Conservation (phyloP, 495 filamentous ascomycete species). For the Neurospora sp. region DNA sequence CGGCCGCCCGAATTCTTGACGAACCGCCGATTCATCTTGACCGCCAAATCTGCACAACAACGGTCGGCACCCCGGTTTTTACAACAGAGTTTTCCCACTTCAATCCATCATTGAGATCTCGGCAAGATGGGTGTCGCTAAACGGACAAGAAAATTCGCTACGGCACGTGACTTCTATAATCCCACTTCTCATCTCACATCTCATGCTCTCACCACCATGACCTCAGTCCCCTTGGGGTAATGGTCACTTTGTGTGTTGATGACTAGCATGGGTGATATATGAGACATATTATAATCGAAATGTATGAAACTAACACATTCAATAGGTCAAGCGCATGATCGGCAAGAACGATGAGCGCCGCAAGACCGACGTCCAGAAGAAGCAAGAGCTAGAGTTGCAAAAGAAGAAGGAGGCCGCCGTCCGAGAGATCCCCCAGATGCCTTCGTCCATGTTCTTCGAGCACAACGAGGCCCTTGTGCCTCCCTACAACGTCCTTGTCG, state of each 20-base stretch:
- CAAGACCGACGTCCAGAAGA: constrained; percentile 48
- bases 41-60: not conserved
- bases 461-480: constrained; percentile 86
- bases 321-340: constrained; percentile 51
- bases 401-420: constrained; percentile 49
- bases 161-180: constrained; percentile 14
- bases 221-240: not conserved
- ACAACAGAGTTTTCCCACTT: not conserved
- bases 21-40: not conserved
- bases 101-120: not conserved
- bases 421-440: constrained; percentile 66
- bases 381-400: constrained; percentile 40
- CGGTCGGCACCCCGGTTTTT: not conserved
- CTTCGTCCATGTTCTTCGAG: constrained; percentile 86
- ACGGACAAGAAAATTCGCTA: constrained; percentile 21
- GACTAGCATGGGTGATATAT: not conserved
- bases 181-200: not conserved
- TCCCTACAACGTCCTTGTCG: constrained; percentile 30
- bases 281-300: not conserved
- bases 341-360: constrained; percentile 52
- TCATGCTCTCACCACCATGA: not conserved
- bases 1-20: not conserved
- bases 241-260: not conserved
- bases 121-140: constrained; percentile 24
- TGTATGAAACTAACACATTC: constrained; percentile 7